Evolutionary conservation across 176 grass and related monocot species (phyloP), one percentile per base, ranked within the genome.

Genomic region (Oryza glumipatula): DNA sequence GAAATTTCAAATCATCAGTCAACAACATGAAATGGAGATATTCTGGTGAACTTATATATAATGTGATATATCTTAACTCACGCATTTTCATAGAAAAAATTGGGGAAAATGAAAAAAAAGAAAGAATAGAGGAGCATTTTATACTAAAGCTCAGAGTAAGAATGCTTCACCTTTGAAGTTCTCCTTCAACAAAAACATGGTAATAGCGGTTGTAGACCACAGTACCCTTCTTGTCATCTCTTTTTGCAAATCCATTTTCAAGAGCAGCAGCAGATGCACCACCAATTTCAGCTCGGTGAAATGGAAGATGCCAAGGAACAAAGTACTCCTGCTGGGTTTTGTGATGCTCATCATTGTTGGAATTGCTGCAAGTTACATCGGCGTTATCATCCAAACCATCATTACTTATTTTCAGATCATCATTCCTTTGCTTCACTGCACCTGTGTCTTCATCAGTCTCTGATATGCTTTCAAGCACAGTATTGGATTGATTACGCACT

Each of bases 241-340:
- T 95, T 85, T 87, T 95, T 41, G 91, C 96, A 76, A 98, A 86
- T 28, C 96, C 96, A 85, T 80, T 90, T 80, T 95, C 89, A 68
- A 98, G 81, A 17, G 96, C 89, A 90, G 68, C 80, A 86, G 90
- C 80, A 73, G 96, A 95, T 66, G 93, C 86, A 73, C 93, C 89
- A 67, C 89, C 73, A 91, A 98, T 88, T 88, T 98, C 96, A 87
- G 93, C 96, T 82, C 93, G 85, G 78, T 98, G 96, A 80, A 94
- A 98, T 68, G 96, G 96, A 67, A 98, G 81, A 79, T 98, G 93
- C 96, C 96, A 98, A 38, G 96, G 96, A 82, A 98, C 96, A 86
- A 98, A 98, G 78, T 94, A 98, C 89, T 98, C 96, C 86, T 98
- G 96, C 51, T 95, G 93, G 72, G 81, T 80, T 72, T 74, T 70